Base-by-base conservation (phyloP, 768 basidiomycete genomes). In the Mycena vitilis region DNA sequence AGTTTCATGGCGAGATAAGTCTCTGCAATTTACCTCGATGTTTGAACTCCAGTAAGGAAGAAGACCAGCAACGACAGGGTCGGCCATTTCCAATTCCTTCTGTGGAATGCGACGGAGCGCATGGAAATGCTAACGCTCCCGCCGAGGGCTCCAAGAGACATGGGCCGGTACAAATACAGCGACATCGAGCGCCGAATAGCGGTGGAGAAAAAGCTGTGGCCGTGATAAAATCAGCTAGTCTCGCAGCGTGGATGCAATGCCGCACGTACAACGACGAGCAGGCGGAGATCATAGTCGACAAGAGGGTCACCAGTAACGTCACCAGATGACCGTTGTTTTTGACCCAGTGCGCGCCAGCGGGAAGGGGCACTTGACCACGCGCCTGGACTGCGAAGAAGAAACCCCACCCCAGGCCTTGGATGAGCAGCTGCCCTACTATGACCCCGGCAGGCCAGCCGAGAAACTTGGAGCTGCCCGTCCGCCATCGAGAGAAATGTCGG, bases 11-110 rank as follows among this genome's bases (percentile, higher is more conserved):
- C 30, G 30, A 30, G 30, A 30, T 30, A 30, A 30, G 5, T 30
- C 30, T 5, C 5, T 2, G 2, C 5, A 2, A 30, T 5, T 16
- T 30, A 64, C 63, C 15, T 45, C 18, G 63, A 55, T 16, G 63
- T 64, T 40, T 64, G 63, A 40, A 64, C 47, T 18, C 63, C 63
- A 36, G 55, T 20, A 20, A 64, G 36, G 5, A 64, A 49, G 11
- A 64, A 25, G 37, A 38, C 40, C 25, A 63, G 44, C 12, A 63
- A 40, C 8, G 63, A 64, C n/a, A 57, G 44, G 0, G 47, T 44
- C 1, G 55, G 63, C 63, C 53, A 64, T 23, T 57, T 56, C 63
- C 55, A 57, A 20, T 49, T 44, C 4, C 63, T 44, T 3, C 44
- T 42, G 18, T 56, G 52, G 22, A 64, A 64, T 8, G 56, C 55